Percentiles rank a stretch among this genome's conserved stretches.
These are phyloP conservation scores for Microthlaspi erraticum DNA, from an alignment of 345 rosid genomes.

Conservation along the genomic window DNA sequence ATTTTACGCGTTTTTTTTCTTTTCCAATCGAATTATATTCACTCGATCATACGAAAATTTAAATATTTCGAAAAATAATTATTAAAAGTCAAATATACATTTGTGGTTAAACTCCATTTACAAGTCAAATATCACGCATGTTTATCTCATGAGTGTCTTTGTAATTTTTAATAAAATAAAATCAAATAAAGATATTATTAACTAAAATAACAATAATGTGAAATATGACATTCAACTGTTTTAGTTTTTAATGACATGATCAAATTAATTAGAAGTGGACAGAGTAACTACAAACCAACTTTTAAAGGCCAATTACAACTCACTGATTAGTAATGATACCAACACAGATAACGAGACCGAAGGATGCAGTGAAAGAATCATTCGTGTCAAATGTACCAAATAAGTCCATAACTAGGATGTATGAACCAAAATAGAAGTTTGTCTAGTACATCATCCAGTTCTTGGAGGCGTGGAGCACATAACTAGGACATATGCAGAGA, in stretches of 20 bases:
- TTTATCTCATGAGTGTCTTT: no score
- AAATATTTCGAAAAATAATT: not conserved
- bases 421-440: not conserved
- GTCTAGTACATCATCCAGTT: slow-evolving; percentile 18
- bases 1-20: slow-evolving; percentile 26
- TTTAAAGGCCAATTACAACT: not conserved
- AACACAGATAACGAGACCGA: slow-evolving; percentile 18
- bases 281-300: slow-evolving; percentile 16
- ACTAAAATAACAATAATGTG: no score
- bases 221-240: no score
- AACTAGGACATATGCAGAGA: slow-evolving; percentile 20
- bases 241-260: not conserved
- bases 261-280: not conserved
- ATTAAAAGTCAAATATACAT: not conserved
- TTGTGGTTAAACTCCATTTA: no score
- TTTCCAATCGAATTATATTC: not conserved
- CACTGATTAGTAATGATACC: not conserved
- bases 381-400: slow-evolving; percentile 33
- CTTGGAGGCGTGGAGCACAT: not conserved
- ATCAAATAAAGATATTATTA: no score
- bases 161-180: no score
- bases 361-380: slow-evolving; percentile 1
- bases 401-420: not conserved
- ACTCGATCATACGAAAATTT: not conserved
- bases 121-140: no score